These are phyloP conservation scores for Clonostachys rhizophaga DNA, from an alignment of 2,329 filamentous ascomycete genomes.

Conservation along the genomic window DNA sequence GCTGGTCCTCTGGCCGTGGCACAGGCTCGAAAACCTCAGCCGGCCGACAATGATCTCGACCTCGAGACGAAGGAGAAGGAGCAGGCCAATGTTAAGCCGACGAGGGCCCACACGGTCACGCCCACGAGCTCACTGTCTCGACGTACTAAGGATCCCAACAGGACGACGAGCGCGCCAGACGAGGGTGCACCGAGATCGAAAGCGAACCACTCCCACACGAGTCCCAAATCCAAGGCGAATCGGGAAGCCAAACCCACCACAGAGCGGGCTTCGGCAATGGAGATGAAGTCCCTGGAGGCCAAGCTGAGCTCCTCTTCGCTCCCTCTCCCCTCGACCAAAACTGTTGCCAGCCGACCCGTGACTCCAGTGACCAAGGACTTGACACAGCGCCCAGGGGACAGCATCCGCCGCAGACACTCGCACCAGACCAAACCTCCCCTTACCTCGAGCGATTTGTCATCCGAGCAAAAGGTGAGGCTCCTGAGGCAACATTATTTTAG, in stretches of 20 bases:
- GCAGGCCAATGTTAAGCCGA: constrained; percentile 50
- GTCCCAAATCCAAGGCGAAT: constrained; percentile 11
- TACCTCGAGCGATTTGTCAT: constrained; percentile 57
- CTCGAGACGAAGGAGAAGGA: constrained; percentile 34
- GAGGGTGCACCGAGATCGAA: neutral
- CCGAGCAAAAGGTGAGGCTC: constrained; percentile 64
- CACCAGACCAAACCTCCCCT: constrained; percentile 53
- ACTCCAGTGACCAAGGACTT: constrained; percentile 55
- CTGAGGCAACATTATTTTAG: constrained; percentile 80
- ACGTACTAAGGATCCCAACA: constrained; percentile 31
- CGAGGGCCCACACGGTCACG: constrained; percentile 65
- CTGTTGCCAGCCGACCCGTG: constrained; percentile 41
- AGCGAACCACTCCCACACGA: constrained; percentile 7
- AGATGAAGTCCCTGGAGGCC: constrained; percentile 50
- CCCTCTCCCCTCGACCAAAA: constrained; percentile 54
- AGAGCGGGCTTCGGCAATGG: constrained; percentile 43
- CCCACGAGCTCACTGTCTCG: constrained; percentile 43
- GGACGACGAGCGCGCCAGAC: neutral
- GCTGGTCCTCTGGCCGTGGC: constrained; percentile 77
- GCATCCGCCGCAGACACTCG: constrained; percentile 54
- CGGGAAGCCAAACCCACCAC: constrained; percentile 23
- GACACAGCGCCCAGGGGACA: constrained; percentile 36
- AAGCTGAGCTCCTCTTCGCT: constrained; percentile 65
- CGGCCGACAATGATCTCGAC: constrained; percentile 14
- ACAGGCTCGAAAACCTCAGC: constrained; percentile 71